Conservation (phyloP, 208 protist species). For the Kentomonas sorsogonicus region DNA sequence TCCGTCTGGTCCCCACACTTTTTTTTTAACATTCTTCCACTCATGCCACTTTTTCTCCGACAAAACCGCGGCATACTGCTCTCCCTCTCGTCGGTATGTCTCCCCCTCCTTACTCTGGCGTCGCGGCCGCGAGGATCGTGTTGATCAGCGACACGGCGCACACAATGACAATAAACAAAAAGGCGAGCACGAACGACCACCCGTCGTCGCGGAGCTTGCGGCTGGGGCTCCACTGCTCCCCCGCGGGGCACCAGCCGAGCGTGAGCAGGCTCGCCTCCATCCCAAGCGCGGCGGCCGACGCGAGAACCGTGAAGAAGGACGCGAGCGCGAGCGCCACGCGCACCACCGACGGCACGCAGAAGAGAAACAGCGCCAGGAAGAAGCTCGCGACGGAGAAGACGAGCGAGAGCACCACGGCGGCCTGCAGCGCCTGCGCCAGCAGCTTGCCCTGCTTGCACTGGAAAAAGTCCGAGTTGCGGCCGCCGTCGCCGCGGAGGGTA, state of each 20-base stretch:
- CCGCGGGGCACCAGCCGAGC: conserved; percentile 20
- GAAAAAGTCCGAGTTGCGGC: conserved; percentile 29
- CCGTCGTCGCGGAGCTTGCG: no score
- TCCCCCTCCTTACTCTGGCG: no score
- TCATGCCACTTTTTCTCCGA: no score
- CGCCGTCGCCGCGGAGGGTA: no score
- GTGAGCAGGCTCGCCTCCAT: conserved; percentile 19
- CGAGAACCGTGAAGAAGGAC: conserved; percentile 8
- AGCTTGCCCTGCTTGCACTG: conserved; percentile 18
- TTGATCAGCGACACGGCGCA: not conserved
- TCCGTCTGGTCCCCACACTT: no score
- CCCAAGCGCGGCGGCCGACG: conserved; percentile 8
- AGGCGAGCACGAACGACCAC: conserved; percentile 1
- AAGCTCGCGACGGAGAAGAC: conserved; percentile 22
- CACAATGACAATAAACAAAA: conserved; percentile 16
- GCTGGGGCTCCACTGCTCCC: not conserved
- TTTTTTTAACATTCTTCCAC: no score
- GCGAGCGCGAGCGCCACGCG: conserved; percentile 13
- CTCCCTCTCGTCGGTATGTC: no score
- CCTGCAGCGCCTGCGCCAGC: conserved; percentile 28
- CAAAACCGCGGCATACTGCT: no score
- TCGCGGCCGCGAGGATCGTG: no score
- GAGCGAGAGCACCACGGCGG: conserved; percentile 18
- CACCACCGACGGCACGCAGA: conserved; percentile 18
- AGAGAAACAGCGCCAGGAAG: conserved; percentile 21